phyloP scores from a whole-genome alignment of 164 flowering plant genomes.

The Tetracentron sinense region DNA sequence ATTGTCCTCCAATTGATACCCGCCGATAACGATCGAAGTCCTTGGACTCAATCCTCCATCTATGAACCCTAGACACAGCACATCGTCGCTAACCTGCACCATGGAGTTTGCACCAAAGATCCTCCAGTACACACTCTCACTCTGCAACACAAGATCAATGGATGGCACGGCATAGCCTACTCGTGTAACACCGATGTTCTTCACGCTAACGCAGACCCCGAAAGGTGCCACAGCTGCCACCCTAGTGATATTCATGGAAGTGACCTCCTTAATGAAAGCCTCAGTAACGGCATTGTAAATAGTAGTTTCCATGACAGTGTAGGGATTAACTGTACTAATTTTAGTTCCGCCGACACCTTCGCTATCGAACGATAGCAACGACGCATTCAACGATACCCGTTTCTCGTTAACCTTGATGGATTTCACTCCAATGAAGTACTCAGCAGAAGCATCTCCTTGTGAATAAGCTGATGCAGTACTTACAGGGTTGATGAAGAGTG shows the following conservation, averaged over 20 bases:
- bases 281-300: slow-evolving; percentile 32
- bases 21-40: slow-evolving; percentile 51
- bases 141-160: slow-evolving; percentile 43
- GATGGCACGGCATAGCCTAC: slow-evolving; percentile 35
- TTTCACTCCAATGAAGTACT: slow-evolving; percentile 37
- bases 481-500: slow-evolving; percentile 21
- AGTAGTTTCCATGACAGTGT: slow-evolving; percentile 39
- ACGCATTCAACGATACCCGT: slow-evolving; percentile 14
- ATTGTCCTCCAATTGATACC: slow-evolving; percentile 53
- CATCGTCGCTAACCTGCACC: slow-evolving; percentile 44
- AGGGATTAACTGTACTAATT: too few species aligned
- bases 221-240: slow-evolving; percentile 47
- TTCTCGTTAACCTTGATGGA: slow-evolving; percentile 22
- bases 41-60: slow-evolving; percentile 38
- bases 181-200: slow-evolving; percentile 12
- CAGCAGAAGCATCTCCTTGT: slow-evolving; percentile 21
- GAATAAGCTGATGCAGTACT: slow-evolving; percentile 10
- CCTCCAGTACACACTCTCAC: slow-evolving; percentile 37
- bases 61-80: slow-evolving; percentile 49
- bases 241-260: slow-evolving; percentile 13
- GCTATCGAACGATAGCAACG: slow-evolving; percentile 17
- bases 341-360: slow-evolving; percentile 35
- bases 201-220: slow-evolving; percentile 27
- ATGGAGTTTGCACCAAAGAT: slow-evolving; percentile 48
- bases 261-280: slow-evolving; percentile 20